Percentiles rank a stretch among this genome's conserved stretches.
phyloP scores from a whole-genome alignment of 2,329 filamentous ascomycete genomes.

The Trichoderma polysporum region DNA sequence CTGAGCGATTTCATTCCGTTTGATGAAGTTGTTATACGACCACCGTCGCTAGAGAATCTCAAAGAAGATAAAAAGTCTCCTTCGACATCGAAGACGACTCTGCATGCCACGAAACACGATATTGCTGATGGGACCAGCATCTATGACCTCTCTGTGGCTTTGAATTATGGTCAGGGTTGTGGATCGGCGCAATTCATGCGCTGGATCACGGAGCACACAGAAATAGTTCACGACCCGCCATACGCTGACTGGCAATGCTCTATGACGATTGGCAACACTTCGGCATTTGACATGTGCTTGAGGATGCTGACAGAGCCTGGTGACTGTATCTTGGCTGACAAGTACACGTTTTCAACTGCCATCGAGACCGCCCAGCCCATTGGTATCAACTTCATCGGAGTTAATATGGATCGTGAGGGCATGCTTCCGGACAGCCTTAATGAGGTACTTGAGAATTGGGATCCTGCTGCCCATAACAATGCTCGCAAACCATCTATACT shows the following conservation, averaged over 20 bases:
- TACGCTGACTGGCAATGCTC: slow-evolving; percentile 14
- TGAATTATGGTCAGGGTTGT: slow-evolving; percentile 1
- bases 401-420: slow-evolving; percentile 10
- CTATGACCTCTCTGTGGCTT: slow-evolving; percentile 9
- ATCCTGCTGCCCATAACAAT: not conserved
- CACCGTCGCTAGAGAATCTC: not conserved
- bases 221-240: slow-evolving; percentile 13
- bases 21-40: not conserved
- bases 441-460: not conserved
- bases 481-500: not conserved
- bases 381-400: not conserved
- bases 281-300: slow-evolving; percentile 11
- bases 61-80: not conserved
- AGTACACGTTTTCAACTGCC: slow-evolving; percentile 2
- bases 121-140: slow-evolving; percentile 8
- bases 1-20: slow-evolving; percentile 6
- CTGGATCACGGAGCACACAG: slow-evolving; percentile 12
- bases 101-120: slow-evolving; percentile 12
- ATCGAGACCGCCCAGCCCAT: not conserved
- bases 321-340: slow-evolving; percentile 3
- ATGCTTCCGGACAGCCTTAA: not conserved
- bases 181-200: slow-evolving; percentile 10
- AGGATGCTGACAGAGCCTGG: slow-evolving; percentile 11
- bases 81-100: not conserved
- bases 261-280: slow-evolving; percentile 13